phyloP scores from a whole-genome alignment of 306 rosid species.

The Ziziphus jujuba region DNA sequence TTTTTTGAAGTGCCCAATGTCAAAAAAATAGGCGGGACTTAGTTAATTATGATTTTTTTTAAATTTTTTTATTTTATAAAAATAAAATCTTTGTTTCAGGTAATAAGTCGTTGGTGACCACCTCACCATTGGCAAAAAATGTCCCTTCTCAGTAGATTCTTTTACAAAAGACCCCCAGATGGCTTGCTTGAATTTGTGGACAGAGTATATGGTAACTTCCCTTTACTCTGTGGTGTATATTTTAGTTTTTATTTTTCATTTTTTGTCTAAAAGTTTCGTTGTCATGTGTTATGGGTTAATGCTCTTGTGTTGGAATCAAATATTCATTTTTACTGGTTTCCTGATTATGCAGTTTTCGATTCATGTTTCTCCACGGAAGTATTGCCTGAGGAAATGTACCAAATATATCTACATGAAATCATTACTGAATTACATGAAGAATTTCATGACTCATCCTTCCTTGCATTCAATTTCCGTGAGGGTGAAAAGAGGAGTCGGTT shows the following conservation, averaged over 20 bases:
- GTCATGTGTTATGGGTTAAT: not conserved
- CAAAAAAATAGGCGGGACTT: not conserved
- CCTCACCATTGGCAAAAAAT: constrained; percentile 33
- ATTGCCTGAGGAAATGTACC: constrained; percentile 83
- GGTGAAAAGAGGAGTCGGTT: constrained; percentile 78
- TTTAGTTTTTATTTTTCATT: not conserved
- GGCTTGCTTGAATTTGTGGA: constrained; percentile 90
- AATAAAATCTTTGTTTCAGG: constrained; percentile 20
- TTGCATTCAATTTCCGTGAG: constrained; percentile 91
- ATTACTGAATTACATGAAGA: constrained; percentile 81
- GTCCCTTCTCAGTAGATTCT: constrained; percentile 95
- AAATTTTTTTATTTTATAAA: no score
- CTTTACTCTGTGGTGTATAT: constrained; percentile 3
- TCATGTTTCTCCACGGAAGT: constrained; percentile 95
- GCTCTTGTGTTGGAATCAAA: not conserved
- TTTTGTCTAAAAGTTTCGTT: no score
- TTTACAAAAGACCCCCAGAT: constrained; percentile 93
- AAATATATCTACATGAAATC: constrained; percentile 73
- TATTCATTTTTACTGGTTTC: not conserved
- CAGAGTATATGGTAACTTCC: constrained; percentile 70
- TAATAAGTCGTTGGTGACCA: constrained; percentile 19
- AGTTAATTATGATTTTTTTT: not conserved
- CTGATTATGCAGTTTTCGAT: constrained; percentile 72
- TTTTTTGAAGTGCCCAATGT: not conserved
- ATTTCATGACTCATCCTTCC: constrained; percentile 87